These are phyloP conservation scores for Aegilops tauschii DNA, from an alignment of 176 grass and related monocot species.

Conservation along the genomic window DNA sequence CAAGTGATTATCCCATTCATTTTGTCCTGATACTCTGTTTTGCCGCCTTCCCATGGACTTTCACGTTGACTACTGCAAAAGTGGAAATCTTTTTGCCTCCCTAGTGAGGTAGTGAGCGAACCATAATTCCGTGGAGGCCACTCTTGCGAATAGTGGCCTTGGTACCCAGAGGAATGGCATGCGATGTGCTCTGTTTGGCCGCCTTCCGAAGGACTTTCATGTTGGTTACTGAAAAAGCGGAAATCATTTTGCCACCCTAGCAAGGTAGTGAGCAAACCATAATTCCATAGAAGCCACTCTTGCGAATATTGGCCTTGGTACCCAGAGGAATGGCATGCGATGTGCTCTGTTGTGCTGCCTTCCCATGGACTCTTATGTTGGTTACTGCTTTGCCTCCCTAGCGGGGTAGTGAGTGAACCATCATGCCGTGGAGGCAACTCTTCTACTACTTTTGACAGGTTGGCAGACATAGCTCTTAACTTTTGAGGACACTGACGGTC, in stretches of 20 bases:
- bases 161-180: not conserved
- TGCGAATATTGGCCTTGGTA: not conserved
- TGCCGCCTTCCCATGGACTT: not conserved
- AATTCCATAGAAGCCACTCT: not conserved
- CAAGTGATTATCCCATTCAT: not conserved
- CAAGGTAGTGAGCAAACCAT: not conserved
- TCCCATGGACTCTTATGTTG: not conserved
- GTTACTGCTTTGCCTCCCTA: not conserved
- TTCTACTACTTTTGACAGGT: not conserved
- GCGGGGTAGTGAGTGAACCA: not conserved
- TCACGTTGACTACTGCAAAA: no score
- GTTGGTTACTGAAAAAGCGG: not conserved
- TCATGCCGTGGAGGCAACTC: not conserved
- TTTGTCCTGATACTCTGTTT: not conserved
- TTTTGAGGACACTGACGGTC: not conserved
- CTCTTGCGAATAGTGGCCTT: no score
- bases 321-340: not conserved
- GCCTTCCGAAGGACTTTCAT: not conserved
- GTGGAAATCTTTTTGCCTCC: no score
- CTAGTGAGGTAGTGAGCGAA: no score
- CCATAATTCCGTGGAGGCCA: not conserved
- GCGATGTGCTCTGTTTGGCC: not conserved
- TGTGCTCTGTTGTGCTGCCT: not conserved
- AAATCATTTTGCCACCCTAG: no score
- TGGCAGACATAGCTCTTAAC: not conserved